Base-by-base conservation (phyloP, 2,329 filamentous ascomycete genomes). In the Calonectria multiphialidica region DNA sequence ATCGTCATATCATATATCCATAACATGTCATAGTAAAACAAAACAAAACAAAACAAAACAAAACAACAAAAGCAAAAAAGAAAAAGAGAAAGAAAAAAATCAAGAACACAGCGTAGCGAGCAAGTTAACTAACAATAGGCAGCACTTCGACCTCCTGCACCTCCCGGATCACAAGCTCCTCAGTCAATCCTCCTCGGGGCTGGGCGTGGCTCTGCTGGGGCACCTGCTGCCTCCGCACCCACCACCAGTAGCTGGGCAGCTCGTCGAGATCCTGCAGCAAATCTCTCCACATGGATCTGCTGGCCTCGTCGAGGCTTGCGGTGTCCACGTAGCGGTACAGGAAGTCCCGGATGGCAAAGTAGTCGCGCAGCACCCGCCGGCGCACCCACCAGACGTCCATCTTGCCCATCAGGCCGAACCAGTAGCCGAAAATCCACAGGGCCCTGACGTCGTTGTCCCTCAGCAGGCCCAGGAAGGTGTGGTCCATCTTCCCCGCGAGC, bases 381-480 rank as follows among this genome's bases (percentile, higher is more conserved):
- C 69, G 55, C 64, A 71, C 40, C 64, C 69, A 71, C 69, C 69
- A 71, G 15, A 55, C 40, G 13, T 37, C 12, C 18, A 47, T 42
- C 16, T 57, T 7, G 5, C 64, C 57, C 25, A 67, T 49, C 16
- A 63, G 57, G 5, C 68, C 55, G 5, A 66, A 45, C 64, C 57
- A 49, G 69, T 64, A 71, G 57, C 47, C 42, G 28, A 68, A 64
- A 12, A 62, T 47, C 55, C 63, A 66, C 8, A 62, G 68, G 21
- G 68, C 62, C n/a, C 61, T 62, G 12, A 30, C 10, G 50, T 66
- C 68, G 15, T 50, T 49, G 21, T 13, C 6, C 35, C 10, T 23
- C 30, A 61, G 68, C 23, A 66, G 33, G 0, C 6, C 13, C n/a
- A 66, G 33, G 28, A 66, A 66, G 9, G 3, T 13, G 28, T 25